Evolutionary conservation across 768 basidiomycete genomes (phyloP), one percentile per base, ranked within the genome.

Genomic region (Phaeotremella fagi): DNA sequence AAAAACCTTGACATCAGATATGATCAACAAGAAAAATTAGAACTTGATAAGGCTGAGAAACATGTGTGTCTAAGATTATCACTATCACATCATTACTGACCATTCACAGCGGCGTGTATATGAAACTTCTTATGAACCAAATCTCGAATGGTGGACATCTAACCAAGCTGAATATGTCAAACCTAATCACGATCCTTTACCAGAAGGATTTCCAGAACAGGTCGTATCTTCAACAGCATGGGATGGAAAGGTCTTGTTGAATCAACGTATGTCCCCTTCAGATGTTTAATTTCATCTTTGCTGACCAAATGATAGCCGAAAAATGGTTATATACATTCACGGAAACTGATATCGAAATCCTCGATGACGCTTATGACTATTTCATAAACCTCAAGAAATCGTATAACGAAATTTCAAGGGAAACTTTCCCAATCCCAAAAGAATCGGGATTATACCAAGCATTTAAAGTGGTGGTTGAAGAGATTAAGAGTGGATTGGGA

Each of bases 401-500:
- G 16, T 52, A 56, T 31, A 51, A 63, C 27, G 55, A 49, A 33
- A 55, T 63, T 35, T 16, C 47, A 12, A 29, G 27, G 18, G 37
- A 33, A 4, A 63, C 57, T 15, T 63, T 60, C 45, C 61, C 61
- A 6, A 52, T 63, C 11, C 48, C 55, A 1, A 16, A 12, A 4
- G 52, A 49, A 4, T 46, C 54, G 14, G 16, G 15, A 5, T 38
- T 64, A 1, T 43, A 52, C 38, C 26, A 42, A 11, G 55, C 43
- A 11, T 50, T 64, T 11, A 28, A 36, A 20, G 24, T 45, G 3
- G 45, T 49, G 3, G 16, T 37, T 2, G n/a, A 54, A 25, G 62
- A 64, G 55, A 51, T 64, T 45, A 53, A 58, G 12, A 24, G 29
- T 28, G 62, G 62, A 4, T 56, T 64, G 9, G 62, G 62, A 6